Percentiles rank a stretch among this genome's conserved stretches.
Evolutionary conservation across 1,284 basidiomycete genomes (phyloP).

Genomic region (Fomitiporia mediterranea): DNA sequence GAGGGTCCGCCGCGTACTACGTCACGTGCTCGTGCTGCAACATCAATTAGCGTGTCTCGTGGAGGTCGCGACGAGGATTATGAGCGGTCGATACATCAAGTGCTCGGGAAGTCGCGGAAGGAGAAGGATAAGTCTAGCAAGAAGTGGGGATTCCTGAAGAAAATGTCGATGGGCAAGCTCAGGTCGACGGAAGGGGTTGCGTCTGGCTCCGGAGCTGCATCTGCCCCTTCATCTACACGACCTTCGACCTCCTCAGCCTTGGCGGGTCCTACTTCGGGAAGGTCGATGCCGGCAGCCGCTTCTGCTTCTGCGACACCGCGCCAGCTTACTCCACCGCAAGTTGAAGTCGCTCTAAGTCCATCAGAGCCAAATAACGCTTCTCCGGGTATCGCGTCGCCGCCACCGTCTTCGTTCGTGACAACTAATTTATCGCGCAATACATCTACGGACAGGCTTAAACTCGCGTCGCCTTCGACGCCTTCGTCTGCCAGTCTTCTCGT

Average conservation of each 20-base stretch:
- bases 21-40: constrained; percentile 11
- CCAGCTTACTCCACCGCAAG: constrained; percentile 21
- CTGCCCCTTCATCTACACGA: constrained; percentile 35
- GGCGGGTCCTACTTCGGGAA: constrained; percentile 5
- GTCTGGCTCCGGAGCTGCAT: constrained; percentile 39
- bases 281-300: constrained; percentile 11
- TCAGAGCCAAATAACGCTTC: constrained; percentile 25
- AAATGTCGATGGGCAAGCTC: constrained; percentile 93
- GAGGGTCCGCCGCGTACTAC: constrained; percentile 9
- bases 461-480: constrained; percentile 23
- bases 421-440: constrained; percentile 26
- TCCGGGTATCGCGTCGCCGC: constrained; percentile 67
- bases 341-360: constrained; percentile 20
- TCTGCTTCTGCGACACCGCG: constrained; percentile 21
- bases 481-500: constrained; percentile 42
- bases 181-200: constrained; percentile 29
- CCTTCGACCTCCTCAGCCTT: constrained; percentile 29
- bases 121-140: constrained; percentile 56
- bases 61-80: constrained; percentile 8
- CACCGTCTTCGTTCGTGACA: constrained; percentile 41
- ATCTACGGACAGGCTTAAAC: constrained; percentile 27
- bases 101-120: constrained; percentile 31
- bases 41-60: constrained; percentile 13
- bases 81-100: constrained; percentile 28
- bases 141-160: constrained; percentile 90